Percentiles rank a stretch among this genome's conserved stretches.
These are phyloP conservation scores for Alopecurus myosuroides DNA, from an alignment of 176 grass and related monocot species.

Conservation along the genomic window DNA sequence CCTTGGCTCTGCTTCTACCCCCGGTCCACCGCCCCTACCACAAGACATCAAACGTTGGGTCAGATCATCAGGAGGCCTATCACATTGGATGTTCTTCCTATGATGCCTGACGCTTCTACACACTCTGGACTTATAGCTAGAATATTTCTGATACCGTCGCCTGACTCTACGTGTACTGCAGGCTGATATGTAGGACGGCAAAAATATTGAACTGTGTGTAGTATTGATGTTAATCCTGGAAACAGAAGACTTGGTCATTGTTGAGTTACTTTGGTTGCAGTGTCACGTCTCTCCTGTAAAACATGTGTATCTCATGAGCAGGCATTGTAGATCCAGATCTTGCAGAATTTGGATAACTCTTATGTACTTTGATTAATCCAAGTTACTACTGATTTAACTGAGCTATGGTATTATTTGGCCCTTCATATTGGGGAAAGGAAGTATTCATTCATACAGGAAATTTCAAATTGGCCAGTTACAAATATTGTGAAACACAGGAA, in stretches of 20 bases:
- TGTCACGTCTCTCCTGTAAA: background rate
- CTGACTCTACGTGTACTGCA: conserved; percentile 20
- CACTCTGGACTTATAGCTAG: conserved; percentile 11
- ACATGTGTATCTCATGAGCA: background rate
- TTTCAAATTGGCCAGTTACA: background rate
- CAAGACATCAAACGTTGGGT: conserved; percentile 38
- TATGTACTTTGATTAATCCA: background rate
- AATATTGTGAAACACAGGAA: background rate
- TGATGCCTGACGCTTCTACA: conserved; percentile 43
- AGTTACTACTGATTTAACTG: background rate
- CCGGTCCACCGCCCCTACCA: conserved; percentile 67
- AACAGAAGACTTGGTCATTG: background rate
- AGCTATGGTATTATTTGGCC: background rate
- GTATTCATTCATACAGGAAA: background rate
- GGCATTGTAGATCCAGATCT: background rate
- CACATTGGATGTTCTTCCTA: conserved; percentile 85
- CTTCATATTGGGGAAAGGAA: background rate
- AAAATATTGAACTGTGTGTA: background rate
- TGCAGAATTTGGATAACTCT: background rate
- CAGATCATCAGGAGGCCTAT: conserved; percentile 70
- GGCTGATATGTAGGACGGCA: conserved; percentile 4
- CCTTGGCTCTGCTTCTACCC: conserved; percentile 78
- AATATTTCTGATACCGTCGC: conserved; percentile 5
- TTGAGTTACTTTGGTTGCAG: background rate
- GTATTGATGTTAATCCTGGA: background rate